phyloP scores from a whole-genome alignment of 2,329 filamentous ascomycete species.

The Neonectria punicea region DNA sequence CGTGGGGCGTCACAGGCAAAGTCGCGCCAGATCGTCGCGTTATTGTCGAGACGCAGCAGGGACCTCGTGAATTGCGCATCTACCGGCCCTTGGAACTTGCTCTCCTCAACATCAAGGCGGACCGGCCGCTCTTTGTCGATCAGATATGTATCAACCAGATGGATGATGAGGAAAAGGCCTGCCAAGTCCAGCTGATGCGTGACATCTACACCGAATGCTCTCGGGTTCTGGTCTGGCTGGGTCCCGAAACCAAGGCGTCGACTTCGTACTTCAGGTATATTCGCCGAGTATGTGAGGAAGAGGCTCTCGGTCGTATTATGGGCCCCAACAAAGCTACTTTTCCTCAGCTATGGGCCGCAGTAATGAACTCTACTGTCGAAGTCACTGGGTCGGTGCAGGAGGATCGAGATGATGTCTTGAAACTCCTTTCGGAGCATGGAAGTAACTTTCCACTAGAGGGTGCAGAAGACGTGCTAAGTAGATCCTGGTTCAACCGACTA shows the following conservation, averaged over 20 bases:
- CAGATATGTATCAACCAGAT: constrained; percentile 48
- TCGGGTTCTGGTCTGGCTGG: constrained; percentile 44
- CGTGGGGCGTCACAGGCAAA: constrained; percentile 37
- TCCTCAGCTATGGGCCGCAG: constrained; percentile 44
- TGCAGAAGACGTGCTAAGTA: constrained; percentile 41
- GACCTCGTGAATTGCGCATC: constrained; percentile 34
- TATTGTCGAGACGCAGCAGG: constrained; percentile 35
- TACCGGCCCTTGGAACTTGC: constrained; percentile 45
- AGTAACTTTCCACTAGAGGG: constrained; percentile 40
- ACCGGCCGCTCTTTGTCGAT: constrained; percentile 44
- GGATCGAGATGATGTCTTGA: constrained; percentile 44
- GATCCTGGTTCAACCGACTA: constrained; percentile 46
- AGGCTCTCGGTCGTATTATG: constrained; percentile 37
- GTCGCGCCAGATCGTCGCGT: constrained; percentile 39
- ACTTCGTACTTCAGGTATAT: constrained; percentile 35
- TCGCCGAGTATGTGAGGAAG: constrained; percentile 30
- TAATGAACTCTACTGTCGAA: constrained; percentile 38
- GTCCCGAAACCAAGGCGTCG: constrained; percentile 35
- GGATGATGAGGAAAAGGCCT: constrained; percentile 37
- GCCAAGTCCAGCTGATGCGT: constrained; percentile 45
- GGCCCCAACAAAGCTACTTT: constrained; percentile 37
- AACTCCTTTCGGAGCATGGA: constrained; percentile 36
- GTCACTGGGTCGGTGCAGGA: constrained; percentile 31
- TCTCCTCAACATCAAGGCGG: constrained; percentile 29
- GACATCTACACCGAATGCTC: constrained; percentile 42